Base-by-base conservation (phyloP, 768 basidiomycete species). In the Tulasnella sp. region DNA sequence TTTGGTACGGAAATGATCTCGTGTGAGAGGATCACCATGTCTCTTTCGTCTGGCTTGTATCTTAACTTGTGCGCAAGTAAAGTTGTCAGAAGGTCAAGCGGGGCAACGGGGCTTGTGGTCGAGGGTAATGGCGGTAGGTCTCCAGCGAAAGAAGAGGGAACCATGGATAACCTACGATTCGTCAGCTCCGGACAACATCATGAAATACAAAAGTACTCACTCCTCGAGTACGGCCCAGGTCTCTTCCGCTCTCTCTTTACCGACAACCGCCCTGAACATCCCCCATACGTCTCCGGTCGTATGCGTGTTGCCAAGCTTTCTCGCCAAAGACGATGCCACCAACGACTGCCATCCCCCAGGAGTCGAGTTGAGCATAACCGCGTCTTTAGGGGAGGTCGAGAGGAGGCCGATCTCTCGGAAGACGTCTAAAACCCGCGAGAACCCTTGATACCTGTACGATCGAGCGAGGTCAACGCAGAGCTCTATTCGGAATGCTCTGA, bases 21-120 rank as follows among this genome's bases (percentile, higher is more conserved):
- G 85, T 98, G 96, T 76, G 91, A 88, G 21, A 98, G 90, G 39
- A 97, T 88, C 80, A 96, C 95, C 86, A 95, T 90, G 84, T 98
- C 97, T 24, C 92, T 89, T 84, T 98, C 97, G 52, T 87, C 85
- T 0, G 90, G 89, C 0, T 80, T 83, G 84, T 97, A 98, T 16
- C 87, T 87, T 44, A 97, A 89, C 80, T 90, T 91, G 82, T 91
- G 88, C 0, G 92, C 88, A 21, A 98, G 89, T 9, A 96, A 87
- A 48, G 86, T 84, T 1, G 95, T 91, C 82, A 98, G 91, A 24
- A 93, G 85, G 83, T 96, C 94, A 81, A 96, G 87, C 1, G 94
- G 83, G 0, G 84, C 19, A 3, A 78, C 71, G 0, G 83, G 80
- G n/a, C 39, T 40, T 38, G 2, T 74, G 1, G 78, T 75, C 1